Evolutionary conservation across 1,284 basidiomycete species (phyloP).

Genomic region (Retiboletus flavoniger): DNA sequence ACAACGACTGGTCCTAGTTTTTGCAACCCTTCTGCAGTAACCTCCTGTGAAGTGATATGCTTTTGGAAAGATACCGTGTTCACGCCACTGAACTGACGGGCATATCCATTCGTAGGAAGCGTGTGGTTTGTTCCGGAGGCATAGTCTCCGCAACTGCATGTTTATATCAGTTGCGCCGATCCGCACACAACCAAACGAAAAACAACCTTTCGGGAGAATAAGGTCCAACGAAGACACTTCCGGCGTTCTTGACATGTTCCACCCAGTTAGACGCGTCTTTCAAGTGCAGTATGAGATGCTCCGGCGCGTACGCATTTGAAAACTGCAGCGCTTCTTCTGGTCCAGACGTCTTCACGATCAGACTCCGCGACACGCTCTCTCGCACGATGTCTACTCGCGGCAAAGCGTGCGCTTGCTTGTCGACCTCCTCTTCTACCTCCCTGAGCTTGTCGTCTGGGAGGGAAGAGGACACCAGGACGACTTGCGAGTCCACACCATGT

Average conservation of each 20-base stretch:
- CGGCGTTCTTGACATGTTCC: constrained; percentile 80
- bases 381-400: constrained; percentile 89
- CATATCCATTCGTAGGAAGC: constrained; percentile 91
- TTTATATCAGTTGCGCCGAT: constrained; percentile 7
- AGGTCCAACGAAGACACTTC: constrained; percentile 94
- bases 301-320: constrained; percentile 97
- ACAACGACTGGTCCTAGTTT: constrained; percentile 87
- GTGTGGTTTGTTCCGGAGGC: constrained; percentile 99
- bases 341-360: constrained; percentile 76
- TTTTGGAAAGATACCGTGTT: constrained; percentile 99
- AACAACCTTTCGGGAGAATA: constrained; percentile 90
- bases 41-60: constrained; percentile 95
- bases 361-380: constrained; percentile 87
- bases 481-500: constrained; percentile 97
- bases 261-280: constrained; percentile 69
- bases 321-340: constrained; percentile 82
- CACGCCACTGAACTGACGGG: constrained; percentile 96
- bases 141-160: constrained; percentile 89
- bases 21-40: constrained; percentile 78
- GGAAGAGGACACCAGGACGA: constrained; percentile 84
- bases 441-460: constrained; percentile 64
- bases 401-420: constrained; percentile 83
- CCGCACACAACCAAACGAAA: neutral
- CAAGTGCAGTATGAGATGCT: constrained; percentile 92
- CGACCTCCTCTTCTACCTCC: constrained; percentile 84